phyloP scores from a whole-genome alignment of 108 stramenopile species.

The Pseudonitzschia pungens region DNA sequence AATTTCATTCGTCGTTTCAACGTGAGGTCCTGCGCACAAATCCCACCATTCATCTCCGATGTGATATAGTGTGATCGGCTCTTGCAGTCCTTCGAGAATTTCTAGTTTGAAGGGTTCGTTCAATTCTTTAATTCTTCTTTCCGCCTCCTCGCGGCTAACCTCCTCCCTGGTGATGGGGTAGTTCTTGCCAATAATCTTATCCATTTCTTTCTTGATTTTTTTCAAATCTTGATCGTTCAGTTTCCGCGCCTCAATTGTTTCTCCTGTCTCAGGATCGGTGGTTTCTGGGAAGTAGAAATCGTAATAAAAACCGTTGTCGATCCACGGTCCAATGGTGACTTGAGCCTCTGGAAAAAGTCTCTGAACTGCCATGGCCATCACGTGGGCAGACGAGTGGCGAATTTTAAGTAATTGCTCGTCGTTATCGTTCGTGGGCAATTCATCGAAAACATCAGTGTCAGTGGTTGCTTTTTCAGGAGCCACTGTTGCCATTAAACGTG shows the following conservation, averaged over 20 bases:
- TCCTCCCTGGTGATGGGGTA: conserved; percentile 89
- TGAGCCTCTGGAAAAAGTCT: conserved; percentile 89
- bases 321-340: conserved; percentile 98
- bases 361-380: conserved; percentile 99
- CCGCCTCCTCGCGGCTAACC: conserved; percentile 89
- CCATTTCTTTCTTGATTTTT: conserved; percentile 94
- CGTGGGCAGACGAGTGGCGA: conserved; percentile 95
- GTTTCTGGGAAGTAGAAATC: conserved; percentile 92
- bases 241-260: conserved; percentile 59
- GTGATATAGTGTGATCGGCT: conserved; percentile 95
- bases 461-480: conserved; percentile 16
- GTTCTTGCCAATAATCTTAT: conserved; percentile 89
- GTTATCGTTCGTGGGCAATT: conserved; percentile 95
- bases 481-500: conserved; percentile 40
- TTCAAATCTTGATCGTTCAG: conserved; percentile 86
- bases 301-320: conserved; percentile 97
- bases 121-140: conserved; percentile 73
- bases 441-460: conserved; percentile 26
- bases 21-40: conserved; percentile 97
- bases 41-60: conserved; percentile 98
- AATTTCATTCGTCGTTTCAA: conserved; percentile 83
- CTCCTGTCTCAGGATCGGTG: conserved; percentile 68
- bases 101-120: conserved; percentile 95
- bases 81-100: conserved; percentile 89
- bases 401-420: conserved; percentile 84